phyloP scores from a whole-genome alignment of 2,329 filamentous ascomycete species.

The Cyphellophora europaea region DNA sequence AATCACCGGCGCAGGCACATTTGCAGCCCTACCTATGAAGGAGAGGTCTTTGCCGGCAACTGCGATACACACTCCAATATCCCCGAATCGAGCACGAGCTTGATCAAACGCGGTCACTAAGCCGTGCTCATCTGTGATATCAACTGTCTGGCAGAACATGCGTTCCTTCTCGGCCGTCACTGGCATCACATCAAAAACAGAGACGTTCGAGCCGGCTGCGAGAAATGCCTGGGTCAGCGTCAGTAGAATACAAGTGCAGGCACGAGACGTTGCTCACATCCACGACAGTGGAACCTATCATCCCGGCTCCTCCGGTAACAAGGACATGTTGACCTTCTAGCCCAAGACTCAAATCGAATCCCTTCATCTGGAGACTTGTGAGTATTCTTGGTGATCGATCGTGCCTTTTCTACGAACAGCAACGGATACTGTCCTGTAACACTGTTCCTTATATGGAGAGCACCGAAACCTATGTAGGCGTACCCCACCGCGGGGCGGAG shows the following conservation, averaged over 20 bases:
- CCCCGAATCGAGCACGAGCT: conserved; percentile 26
- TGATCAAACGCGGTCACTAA: conserved; percentile 25
- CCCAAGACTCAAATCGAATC: conserved; percentile 23
- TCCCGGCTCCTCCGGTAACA: conserved; percentile 32
- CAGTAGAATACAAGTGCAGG: too few relatives aligned
- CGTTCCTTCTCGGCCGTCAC: conserved; percentile 6
- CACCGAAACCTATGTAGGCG: too few relatives aligned
- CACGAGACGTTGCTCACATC: too few relatives aligned
- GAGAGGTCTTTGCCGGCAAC: conserved; percentile 36
- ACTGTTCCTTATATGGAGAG: too few relatives aligned
- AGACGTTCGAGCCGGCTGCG: conserved; percentile 33
- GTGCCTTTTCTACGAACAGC: too few relatives aligned
- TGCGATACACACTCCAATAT: conserved; percentile 29
- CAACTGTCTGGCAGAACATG: conserved; percentile 21
- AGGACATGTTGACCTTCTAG: conserved; percentile 30
- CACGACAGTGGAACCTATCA: too few relatives aligned
- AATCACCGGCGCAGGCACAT: not conserved
- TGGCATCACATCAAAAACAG: conserved; percentile 24
- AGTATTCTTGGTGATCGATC: too few relatives aligned
- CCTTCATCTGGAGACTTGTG: too few relatives aligned
- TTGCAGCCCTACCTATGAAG: conserved; percentile 21
- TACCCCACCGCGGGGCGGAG: too few relatives aligned
- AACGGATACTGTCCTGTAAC: too few relatives aligned
- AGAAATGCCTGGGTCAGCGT: conserved; percentile 32
- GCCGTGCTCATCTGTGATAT: conserved; percentile 25